Evolutionary conservation across 2,329 filamentous ascomycete species (phyloP).

Genomic region (Fusarium keratoplasticum): DNA sequence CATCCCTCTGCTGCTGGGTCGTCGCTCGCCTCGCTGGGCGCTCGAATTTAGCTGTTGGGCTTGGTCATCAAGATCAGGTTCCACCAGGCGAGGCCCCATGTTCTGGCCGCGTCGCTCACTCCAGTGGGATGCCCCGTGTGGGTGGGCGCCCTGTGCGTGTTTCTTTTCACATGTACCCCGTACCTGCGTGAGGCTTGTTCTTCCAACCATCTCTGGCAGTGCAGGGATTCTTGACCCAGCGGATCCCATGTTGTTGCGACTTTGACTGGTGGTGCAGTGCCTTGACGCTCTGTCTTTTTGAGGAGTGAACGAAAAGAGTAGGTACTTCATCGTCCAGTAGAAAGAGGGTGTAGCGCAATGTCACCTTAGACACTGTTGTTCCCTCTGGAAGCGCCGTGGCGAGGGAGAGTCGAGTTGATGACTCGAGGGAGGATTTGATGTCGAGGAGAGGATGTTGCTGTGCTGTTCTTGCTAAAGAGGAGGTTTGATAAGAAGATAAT

Average conservation of each 20-base stretch:
- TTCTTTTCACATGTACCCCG: constrained; percentile 9
- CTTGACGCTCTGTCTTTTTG: neutral
- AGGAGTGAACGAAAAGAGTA: neutral
- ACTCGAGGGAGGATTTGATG: constrained; percentile 24
- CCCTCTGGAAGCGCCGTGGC: neutral
- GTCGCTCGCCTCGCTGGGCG: constrained; percentile 27
- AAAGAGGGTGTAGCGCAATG: neutral
- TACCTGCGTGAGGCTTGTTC: constrained; percentile 32
- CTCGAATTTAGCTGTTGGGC: neutral
- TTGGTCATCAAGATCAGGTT: constrained; percentile 26
- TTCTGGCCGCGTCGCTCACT: constrained; percentile 14
- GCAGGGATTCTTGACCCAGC: constrained; percentile 6
- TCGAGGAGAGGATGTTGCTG: constrained; percentile 27
- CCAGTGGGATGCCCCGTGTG: constrained; percentile 10
- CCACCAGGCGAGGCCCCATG: constrained; percentile 26
- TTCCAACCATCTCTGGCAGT: constrained; percentile 3
- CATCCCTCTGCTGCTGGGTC: constrained; percentile 9
- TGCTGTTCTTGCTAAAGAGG: neutral
- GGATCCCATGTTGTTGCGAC: constrained; percentile 16
- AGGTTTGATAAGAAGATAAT: neutral
- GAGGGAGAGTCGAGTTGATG: constrained; percentile 4
- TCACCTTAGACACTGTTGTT: neutral
- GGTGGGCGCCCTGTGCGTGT: constrained; percentile 11
- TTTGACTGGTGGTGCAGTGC: constrained; percentile 7
- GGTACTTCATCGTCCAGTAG: neutral